These are phyloP conservation scores for Cymodocea nodosa DNA, from an alignment of 116 monocot species.

Conservation along the genomic window DNA sequence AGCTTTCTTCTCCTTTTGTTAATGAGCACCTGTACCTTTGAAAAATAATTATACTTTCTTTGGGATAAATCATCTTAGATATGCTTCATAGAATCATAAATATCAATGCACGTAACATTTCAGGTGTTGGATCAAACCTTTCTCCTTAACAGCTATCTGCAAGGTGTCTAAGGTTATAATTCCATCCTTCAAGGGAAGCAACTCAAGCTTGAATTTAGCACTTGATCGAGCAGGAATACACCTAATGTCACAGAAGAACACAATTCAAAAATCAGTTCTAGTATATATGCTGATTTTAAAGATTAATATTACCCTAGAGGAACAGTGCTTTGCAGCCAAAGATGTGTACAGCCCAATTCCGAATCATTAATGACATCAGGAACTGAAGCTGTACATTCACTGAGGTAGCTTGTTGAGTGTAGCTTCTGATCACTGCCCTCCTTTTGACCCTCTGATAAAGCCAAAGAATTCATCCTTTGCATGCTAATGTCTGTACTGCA, in stretches of 20 bases:
- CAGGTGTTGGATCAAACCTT: constrained; percentile 40
- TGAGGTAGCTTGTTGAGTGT: constrained; percentile 24
- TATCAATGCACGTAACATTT: neutral
- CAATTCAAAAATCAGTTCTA: neutral
- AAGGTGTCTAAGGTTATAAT: constrained; percentile 87
- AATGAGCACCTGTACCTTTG: too few relatives aligned
- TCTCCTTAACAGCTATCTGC: constrained; percentile 72
- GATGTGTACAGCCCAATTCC: constrained; percentile 59
- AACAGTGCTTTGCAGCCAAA: constrained; percentile 89
- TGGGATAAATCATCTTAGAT: too few relatives aligned
- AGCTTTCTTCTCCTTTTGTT: too few relatives aligned
- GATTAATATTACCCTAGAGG: constrained; percentile 65
- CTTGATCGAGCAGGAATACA: constrained; percentile 84
- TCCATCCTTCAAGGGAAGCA: constrained; percentile 94
- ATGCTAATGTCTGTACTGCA: constrained; percentile 2
- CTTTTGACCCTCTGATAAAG: constrained; percentile 24
- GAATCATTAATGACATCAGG: constrained; percentile 32
- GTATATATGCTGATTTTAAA: neutral
- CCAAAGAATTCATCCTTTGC: constrained; percentile 34
- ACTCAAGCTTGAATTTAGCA: constrained; percentile 79
- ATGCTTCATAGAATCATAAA: too few relatives aligned
- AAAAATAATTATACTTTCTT: too few relatives aligned
- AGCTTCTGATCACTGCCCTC: constrained; percentile 17
- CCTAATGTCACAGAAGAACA: constrained; percentile 18
- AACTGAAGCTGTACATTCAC: constrained; percentile 13